Percentiles rank a stretch among this genome's conserved stretches.
Conservation (phyloP, 1,139 yeast genomes). For the Sugiyamaella novakii region DNA sequence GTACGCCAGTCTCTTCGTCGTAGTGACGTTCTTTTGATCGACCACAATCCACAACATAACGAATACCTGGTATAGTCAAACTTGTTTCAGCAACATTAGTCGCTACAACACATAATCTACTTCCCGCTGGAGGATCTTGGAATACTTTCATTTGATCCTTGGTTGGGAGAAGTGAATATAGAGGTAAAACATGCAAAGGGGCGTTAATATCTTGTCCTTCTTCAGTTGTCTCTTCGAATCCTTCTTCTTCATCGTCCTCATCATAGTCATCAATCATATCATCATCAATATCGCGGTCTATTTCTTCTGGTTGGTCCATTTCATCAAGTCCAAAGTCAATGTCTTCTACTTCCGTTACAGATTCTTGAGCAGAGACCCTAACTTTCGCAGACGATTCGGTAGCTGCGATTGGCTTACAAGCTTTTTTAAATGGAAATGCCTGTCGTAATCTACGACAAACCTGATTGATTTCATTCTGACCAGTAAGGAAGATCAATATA, state of each 20-base stretch:
- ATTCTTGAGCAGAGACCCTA: constrained; percentile 58
- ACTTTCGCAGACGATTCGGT: constrained; percentile 38
- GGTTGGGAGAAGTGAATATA: constrained; percentile 89
- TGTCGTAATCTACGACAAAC: constrained; percentile 68
- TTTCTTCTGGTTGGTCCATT: constrained; percentile 28
- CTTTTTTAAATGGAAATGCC: constrained; percentile 65
- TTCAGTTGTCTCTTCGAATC: constrained; percentile 80
- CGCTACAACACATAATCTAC: constrained; percentile 89
- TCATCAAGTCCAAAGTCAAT: constrained; percentile 67
- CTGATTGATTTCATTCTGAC: constrained; percentile 85
- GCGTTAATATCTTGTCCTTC: constrained; percentile 75
- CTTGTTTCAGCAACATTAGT: constrained; percentile 99
- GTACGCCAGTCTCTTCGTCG: constrained; percentile 86
- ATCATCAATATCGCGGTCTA: constrained; percentile 46
- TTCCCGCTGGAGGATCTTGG: constrained; percentile 78
- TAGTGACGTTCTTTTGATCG: constrained; percentile 85
- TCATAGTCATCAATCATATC: constrained; percentile 51
- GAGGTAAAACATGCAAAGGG: constrained; percentile 86
- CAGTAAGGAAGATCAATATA: constrained; percentile 86
- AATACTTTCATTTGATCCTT: constrained; percentile 94
- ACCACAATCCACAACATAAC: constrained; percentile 96
- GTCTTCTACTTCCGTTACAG: constrained; percentile 83
- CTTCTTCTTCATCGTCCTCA: constrained; percentile 69
- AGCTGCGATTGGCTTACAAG: constrained; percentile 26
- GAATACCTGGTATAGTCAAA: constrained; percentile 91